A percentile compares a stretch with the other conserved stretches of the same genome.
Conservation (phyloP, 352 stramenopile genomes). For the Globisporangium iwayamae region DNA sequence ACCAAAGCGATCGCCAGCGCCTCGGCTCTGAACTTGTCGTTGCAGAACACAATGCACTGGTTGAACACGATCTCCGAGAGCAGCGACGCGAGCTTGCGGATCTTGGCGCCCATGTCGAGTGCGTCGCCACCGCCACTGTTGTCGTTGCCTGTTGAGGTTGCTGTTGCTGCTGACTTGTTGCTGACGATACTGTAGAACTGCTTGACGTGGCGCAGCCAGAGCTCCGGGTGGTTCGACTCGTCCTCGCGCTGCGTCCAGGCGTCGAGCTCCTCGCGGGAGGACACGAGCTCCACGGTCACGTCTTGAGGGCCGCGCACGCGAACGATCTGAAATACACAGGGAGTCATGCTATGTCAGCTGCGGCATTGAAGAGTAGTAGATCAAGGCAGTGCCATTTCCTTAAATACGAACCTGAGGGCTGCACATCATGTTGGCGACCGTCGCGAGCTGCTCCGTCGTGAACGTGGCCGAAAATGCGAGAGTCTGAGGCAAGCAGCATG, state of each 20-base stretch:
- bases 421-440: conserved; percentile 48
- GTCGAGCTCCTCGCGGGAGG: conserved; percentile 32
- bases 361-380: too few species aligned
- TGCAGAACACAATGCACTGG: conserved; percentile 84
- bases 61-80: conserved; percentile 68
- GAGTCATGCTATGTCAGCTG: neutral
- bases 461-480: conserved; percentile 80
- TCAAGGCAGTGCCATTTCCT: neutral
- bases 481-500: conserved; percentile 27
- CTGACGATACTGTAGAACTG: conserved; percentile 67
- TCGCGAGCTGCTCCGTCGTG: conserved; percentile 57
- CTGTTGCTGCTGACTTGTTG: conserved; percentile 2
- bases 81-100: conserved; percentile 46
- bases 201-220: conserved; percentile 67
- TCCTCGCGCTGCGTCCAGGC: conserved; percentile 50
- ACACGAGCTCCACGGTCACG: conserved; percentile 66
- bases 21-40: conserved; percentile 78
- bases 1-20: conserved; percentile 49
- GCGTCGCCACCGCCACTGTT: conserved; percentile 6
- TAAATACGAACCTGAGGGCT: conserved; percentile 44
- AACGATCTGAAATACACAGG: conserved; percentile 40
- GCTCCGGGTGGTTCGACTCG: conserved; percentile 36
- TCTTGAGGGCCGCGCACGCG: conserved; percentile 51
- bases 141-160: too few species aligned
- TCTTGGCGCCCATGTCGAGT: conserved; percentile 51